Evolutionary conservation across 495 filamentous ascomycete species (phyloP), one percentile per base, ranked within the genome.

Genomic region (Massariosphaeria phaeospora): DNA sequence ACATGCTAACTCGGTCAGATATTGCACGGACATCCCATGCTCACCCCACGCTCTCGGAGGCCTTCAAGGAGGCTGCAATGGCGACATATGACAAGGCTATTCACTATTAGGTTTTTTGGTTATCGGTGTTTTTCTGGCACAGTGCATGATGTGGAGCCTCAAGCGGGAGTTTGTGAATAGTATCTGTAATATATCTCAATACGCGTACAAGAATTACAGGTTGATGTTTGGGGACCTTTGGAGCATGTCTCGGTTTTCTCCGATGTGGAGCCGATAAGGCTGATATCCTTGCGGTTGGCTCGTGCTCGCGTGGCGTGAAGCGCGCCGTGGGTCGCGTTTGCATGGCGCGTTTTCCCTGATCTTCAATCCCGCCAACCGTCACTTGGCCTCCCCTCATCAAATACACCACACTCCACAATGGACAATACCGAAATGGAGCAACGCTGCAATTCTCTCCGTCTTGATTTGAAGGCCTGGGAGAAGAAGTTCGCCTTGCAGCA

Each of bases 31-130:
- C 93, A 49, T 91, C 88, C 73, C 93, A 98, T 76, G 91, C 93
- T 39, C 91, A 98, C 79, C 93, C 93, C 52, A 97, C 93, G 51
- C 79, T 96, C 50, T 81, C 91, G 13, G 93, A 98, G 78, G 93
- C 93, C 38, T 96, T 98, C 79, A 98, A 98, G 80, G 93, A 98
- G 83, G 93, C 93, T 61, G 93, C 93, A 51, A 98, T 98, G 93
- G 89, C 88, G 56, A 95, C 91, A 45, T 91, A 95, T 78, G 82
- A 82, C 61, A 97, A 96, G 79, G 82, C 93, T 52, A 95, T 98
- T 70, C 93, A 98, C 77, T 95, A 85, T 73, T 98, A 89, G 75
- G 12, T 50, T 57, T 36, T 12, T 40, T 43, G 33, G 34, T 52
- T 43, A 24, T 45, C 26, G 33, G 44, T 47, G 53, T 43, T 44